phyloP scores from a whole-genome alignment of 768 basidiomycete species.

The Boletus speciosus region DNA sequence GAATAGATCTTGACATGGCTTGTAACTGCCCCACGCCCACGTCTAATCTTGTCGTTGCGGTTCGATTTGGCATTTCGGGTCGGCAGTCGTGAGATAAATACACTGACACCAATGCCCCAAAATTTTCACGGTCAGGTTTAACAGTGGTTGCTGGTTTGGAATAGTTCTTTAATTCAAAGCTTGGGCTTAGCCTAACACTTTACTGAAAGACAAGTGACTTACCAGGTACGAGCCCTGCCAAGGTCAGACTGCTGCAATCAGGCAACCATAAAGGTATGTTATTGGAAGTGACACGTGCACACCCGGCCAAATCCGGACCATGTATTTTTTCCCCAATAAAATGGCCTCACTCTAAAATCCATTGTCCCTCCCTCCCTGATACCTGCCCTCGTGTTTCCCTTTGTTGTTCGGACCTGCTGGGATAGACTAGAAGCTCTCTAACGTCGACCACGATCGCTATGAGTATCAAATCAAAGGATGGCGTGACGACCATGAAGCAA shows the following conservation, averaged over 20 bases:
- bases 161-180: not conserved
- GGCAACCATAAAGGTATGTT: not conserved
- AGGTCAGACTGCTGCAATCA: not conserved
- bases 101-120: not conserved
- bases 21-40: not conserved
- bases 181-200: not conserved
- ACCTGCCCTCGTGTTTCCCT: not conserved
- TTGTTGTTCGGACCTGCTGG: not conserved
- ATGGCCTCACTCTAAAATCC: not conserved
- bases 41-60: not conserved
- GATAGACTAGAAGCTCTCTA: slow-evolving; percentile 3
- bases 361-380: not conserved
- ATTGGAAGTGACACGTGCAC: slow-evolving; percentile 20
- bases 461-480: slow-evolving; percentile 13
- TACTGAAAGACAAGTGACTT: not conserved
- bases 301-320: slow-evolving; percentile 23
- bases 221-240: not conserved
- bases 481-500: slow-evolving; percentile 45
- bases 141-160: not conserved
- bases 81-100: not conserved
- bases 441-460: slow-evolving; percentile 20
- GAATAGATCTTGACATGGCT: slow-evolving; percentile 3
- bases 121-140: not conserved
- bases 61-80: not conserved
- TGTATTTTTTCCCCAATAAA: slow-evolving; percentile 29